Base-by-base conservation (phyloP, 768 basidiomycete species). In the Suillus discolor region DNA sequence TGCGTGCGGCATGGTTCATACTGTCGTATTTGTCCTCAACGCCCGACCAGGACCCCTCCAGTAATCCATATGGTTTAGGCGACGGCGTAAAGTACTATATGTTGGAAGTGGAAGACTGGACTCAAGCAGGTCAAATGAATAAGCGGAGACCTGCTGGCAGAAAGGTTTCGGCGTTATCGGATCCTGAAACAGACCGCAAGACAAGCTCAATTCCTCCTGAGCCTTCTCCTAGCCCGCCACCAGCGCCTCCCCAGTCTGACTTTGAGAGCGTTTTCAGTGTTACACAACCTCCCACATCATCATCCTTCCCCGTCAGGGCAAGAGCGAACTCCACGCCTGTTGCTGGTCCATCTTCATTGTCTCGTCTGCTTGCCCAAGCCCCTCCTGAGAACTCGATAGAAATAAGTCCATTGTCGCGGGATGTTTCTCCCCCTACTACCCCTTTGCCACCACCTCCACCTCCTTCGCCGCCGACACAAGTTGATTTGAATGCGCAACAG, bases 51-150 rank as follows among this genome's bases (percentile, higher is more conserved):
- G 91, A 94, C 72, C 87, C 92, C 39, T 83, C 79, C 20, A 93
- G 89, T 62, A 96, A 96, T 76, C 94, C 94, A n/a, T 96, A 93
- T 75, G 89, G 90, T 1, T 84, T 97, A 9, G 89, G 90, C 2
- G 89, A 94, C 68, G 94, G 95, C 36, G 89, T 94, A 66, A 96
- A 96, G 78, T 96, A 93, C 70, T 96, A 93, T 76, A 91, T 94
- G 88, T 86, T 96, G 23, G 92, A 96, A 77, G 94, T 96, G 25
- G 94, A 97, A 74, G 92, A 94, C 70, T 97, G 94, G 94, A 93
- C 91, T 2, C 91, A 93, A 70, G 87, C 90, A 1, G 84, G 82
- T 57, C 84, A 79, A 57, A 69, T 85, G 44, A 86, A 85, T 65
- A 91, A 89, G 74, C 85, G 89, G 55, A 82, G 85, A 59, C 76